Evolutionary conservation across 2,329 filamentous ascomycete genomes (phyloP).

Genomic region (Ophiostoma piceae): DNA sequence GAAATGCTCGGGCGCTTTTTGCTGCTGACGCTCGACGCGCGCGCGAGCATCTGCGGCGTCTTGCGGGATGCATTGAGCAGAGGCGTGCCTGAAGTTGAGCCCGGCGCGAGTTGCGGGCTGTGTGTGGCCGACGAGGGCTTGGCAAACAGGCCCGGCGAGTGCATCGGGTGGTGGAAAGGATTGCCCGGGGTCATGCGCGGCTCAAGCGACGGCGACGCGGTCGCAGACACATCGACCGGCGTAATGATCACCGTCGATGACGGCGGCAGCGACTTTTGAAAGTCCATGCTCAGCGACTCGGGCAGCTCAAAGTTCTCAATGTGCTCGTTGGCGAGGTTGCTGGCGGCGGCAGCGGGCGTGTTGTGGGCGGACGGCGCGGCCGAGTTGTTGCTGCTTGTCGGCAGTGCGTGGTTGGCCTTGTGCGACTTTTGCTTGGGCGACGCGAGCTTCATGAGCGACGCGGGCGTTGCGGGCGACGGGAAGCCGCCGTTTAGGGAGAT

Average conservation of each 20-base stretch:
- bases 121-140: conserved; percentile 54
- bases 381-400: conserved; percentile 25
- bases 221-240: conserved; percentile 30
- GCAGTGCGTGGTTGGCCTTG: conserved; percentile 21
- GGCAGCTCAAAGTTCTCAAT: conserved; percentile 63
- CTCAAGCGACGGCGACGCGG: conserved; percentile 32
- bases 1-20: conserved; percentile 68
- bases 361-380: background rate
- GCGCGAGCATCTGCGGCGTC: conserved; percentile 52
- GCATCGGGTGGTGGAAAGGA: conserved; percentile 41
- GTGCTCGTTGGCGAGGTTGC: conserved; percentile 41
- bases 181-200: conserved; percentile 44
- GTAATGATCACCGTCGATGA: background rate
- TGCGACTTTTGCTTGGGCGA: conserved; percentile 41
- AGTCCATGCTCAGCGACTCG: conserved; percentile 57
- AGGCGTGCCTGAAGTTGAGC: conserved; percentile 31
- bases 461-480: conserved; percentile 71
- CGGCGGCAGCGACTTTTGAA: conserved; percentile 38
- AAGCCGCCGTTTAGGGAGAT: conserved; percentile 33
- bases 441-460: conserved; percentile 76
- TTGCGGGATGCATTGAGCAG: conserved; percentile 38
- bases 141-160: conserved; percentile 41
- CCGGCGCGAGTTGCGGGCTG: conserved; percentile 52
- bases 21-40: conserved; percentile 47
- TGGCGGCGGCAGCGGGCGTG: conserved; percentile 12